Conservation (phyloP, 257 asterid genomes). For the Orobanche coerulescens region DNA sequence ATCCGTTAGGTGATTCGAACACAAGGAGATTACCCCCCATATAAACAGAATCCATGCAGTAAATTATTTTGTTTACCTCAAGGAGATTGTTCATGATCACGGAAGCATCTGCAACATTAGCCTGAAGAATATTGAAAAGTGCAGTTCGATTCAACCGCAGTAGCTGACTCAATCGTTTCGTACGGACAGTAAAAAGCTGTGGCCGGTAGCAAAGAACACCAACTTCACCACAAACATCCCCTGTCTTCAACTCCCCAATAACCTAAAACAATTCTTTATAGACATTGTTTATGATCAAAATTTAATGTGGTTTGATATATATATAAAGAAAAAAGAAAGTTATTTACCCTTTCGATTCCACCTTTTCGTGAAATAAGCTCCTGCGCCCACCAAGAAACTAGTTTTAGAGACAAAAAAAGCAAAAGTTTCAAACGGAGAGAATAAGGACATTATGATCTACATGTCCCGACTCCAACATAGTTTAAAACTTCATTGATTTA, state of each 20-base stretch:
- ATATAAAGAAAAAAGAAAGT: constrained; percentile 3
- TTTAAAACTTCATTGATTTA: too few species aligned
- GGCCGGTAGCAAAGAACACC: constrained; percentile 87
- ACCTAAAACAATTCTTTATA: constrained; percentile 28
- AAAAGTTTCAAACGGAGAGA: too few species aligned
- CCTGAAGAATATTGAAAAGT: constrained; percentile 57
- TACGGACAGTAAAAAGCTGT: constrained; percentile 62
- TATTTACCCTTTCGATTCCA: constrained; percentile 45
- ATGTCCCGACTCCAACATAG: too few species aligned
- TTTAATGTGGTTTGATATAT: neutral
- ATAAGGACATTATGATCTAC: too few species aligned
- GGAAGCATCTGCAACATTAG: constrained; percentile 75
- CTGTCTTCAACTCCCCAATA: constrained; percentile 44
- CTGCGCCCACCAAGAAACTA: constrained; percentile 32
- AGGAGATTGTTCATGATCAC: constrained; percentile 73
- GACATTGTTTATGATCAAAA: neutral
- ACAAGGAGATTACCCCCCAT: too few species aligned
- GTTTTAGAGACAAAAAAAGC: constrained; percentile 13
- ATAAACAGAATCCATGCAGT: too few species aligned
- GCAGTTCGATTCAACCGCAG: constrained; percentile 62
- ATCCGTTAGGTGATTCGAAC: too few species aligned
- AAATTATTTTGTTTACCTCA: constrained; percentile 32
- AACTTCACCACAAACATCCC: constrained; percentile 69
- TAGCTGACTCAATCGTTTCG: constrained; percentile 69
- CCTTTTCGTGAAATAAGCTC: constrained; percentile 44